phyloP scores from a whole-genome alignment of 1,284 basidiomycete species.

The Tilletia caries region DNA sequence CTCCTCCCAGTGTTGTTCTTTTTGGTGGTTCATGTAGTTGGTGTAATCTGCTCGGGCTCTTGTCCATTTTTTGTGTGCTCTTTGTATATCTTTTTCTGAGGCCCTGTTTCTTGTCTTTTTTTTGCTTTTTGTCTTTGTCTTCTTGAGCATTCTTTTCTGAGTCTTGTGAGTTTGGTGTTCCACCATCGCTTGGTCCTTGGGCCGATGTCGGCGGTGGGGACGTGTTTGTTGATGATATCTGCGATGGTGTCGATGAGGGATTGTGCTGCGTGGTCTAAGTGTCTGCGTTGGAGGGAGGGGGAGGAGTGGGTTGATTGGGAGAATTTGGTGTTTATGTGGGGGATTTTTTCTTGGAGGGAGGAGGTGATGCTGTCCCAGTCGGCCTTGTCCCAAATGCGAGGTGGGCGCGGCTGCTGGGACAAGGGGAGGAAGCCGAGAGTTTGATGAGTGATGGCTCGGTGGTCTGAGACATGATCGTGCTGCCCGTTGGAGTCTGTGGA shows the following conservation, averaged over 20 bases:
- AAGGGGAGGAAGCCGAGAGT: background rate
- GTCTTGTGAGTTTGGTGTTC: background rate
- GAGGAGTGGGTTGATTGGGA: background rate
- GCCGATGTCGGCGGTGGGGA: background rate
- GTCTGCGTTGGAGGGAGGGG: background rate
- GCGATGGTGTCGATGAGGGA: background rate
- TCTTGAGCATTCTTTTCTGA: background rate
- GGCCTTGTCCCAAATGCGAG: background rate
- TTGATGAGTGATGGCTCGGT: background rate
- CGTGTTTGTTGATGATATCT: background rate
- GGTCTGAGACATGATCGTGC: background rate
- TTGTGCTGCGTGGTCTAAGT: background rate
- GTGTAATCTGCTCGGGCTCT: background rate
- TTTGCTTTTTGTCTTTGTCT: background rate
- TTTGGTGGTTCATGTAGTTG: background rate
- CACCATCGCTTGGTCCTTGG: background rate
- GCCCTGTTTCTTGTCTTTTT: background rate
- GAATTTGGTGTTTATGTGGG: background rate
- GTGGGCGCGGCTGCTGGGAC: background rate
- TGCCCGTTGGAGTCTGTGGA: background rate
- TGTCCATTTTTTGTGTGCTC: background rate
- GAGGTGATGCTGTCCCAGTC: background rate
- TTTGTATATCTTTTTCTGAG: background rate
- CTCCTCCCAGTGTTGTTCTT: background rate
- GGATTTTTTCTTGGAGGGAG: background rate